Evolutionary conservation across 192 early-diverging fungal species (phyloP).

Genomic region (Coemansia sp.): DNA sequence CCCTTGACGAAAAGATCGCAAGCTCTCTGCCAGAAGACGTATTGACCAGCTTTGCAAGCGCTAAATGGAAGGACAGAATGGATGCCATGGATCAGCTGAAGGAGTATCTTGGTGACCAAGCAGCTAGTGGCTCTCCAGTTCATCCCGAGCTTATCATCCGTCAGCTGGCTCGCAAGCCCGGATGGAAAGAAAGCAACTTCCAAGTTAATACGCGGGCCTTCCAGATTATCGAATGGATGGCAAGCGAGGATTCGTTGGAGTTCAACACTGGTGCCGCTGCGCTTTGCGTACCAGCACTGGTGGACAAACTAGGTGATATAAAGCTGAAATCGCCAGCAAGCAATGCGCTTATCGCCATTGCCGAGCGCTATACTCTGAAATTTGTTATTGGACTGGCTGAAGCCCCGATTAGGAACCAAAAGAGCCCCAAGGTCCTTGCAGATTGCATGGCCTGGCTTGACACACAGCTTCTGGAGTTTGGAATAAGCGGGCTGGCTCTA

Average conservation of each 20-base stretch:
- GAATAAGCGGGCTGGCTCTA: conserved; percentile 73
- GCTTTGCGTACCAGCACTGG: conserved; percentile 69
- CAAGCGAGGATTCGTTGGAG: conserved; percentile 56
- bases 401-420: conserved; percentile 72
- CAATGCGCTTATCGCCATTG: conserved; percentile 75
- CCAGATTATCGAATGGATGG: conserved; percentile 71
- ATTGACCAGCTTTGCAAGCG: conserved; percentile 63
- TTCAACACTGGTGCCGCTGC: conserved; percentile 75
- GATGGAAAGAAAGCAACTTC: conserved; percentile 98
- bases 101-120: conserved; percentile 61
- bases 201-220: conserved; percentile 80
- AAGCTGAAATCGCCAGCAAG: conserved; percentile 87
- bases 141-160: conserved; percentile 77
- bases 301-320: conserved; percentile 93
- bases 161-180: conserved; percentile 78
- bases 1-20: conserved; percentile 62
- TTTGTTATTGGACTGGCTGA: conserved; percentile 81
- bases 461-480: conserved; percentile 85
- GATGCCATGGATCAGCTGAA: conserved; percentile 80
- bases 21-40: conserved; percentile 63
- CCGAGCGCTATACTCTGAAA: conserved; percentile 73
- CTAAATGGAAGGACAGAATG: conserved; percentile 87
- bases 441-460: conserved; percentile 89
- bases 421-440: conserved; percentile 88
- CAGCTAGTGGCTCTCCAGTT: conserved; percentile 59